Evolutionary conservation across 208 protist genomes (phyloP).

Genomic region (Naegleria gruberi): DNA sequence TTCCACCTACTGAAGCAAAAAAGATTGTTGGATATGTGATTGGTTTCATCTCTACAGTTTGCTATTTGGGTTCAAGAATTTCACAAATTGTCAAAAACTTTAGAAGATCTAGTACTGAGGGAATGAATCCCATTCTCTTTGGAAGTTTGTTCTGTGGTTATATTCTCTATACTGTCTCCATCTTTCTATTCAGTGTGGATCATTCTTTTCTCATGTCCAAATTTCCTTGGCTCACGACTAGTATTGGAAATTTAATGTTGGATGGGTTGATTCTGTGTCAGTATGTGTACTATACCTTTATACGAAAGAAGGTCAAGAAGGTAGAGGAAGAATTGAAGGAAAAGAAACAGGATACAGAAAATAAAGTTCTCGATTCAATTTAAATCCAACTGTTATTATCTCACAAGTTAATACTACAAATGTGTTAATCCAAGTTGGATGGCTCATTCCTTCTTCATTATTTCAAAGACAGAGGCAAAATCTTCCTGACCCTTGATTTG

Average conservation of each 20-base stretch:
- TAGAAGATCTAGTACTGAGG: background rate
- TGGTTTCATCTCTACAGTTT: background rate
- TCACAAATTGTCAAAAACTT: conserved; percentile 22
- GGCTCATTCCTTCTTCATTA: too few relatives aligned
- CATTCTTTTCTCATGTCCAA: background rate
- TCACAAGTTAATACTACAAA: too few relatives aligned
- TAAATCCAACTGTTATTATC: too few relatives aligned
- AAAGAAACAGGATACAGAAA: too few relatives aligned
- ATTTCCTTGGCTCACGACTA: background rate
- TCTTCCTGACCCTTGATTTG: too few relatives aligned
- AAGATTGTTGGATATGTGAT: background rate
- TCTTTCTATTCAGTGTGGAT: background rate
- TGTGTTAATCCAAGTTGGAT: too few relatives aligned
- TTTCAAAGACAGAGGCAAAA: too few relatives aligned
- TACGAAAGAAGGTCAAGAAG: too few relatives aligned
- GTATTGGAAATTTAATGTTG: background rate
- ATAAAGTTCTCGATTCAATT: too few relatives aligned
- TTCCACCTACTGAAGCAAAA: background rate
- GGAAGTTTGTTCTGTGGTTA: background rate
- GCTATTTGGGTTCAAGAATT: background rate
- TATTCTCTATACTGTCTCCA: background rate
- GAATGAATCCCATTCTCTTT: background rate
- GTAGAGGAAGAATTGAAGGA: too few relatives aligned
- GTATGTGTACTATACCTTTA: background rate
- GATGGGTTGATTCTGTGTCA: background rate